A percentile compares a stretch with the other conserved stretches of the same genome.
phyloP scores from a whole-genome alignment of 2,329 filamentous ascomycete species.

The Ophiostoma australiae region DNA sequence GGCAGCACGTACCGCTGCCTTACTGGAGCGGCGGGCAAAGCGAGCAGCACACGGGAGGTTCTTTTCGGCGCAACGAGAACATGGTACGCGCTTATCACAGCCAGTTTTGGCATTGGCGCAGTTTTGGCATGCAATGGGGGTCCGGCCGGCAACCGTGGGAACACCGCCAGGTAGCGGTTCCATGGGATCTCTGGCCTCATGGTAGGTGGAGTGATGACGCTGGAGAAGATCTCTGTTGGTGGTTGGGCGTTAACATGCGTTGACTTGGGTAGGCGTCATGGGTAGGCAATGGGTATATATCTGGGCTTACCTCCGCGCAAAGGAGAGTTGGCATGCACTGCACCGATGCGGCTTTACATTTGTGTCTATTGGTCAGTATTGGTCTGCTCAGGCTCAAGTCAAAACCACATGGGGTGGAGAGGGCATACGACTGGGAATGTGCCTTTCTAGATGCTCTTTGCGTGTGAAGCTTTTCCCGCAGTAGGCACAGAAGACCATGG shows the following conservation, averaged over 20 bases:
- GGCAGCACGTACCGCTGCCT: constrained; percentile 42
- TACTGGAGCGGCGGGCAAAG: constrained; percentile 48
- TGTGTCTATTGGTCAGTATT: constrained; percentile 41
- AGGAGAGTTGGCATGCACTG: constrained; percentile 45
- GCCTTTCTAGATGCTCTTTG: constrained; percentile 54
- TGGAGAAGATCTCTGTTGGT: constrained; percentile 45
- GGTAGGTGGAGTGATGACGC: constrained; percentile 48
- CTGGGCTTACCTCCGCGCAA: constrained; percentile 43
- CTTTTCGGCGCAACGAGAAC: constrained; percentile 47
- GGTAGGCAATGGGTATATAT: background rate
- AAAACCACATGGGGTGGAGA: background rate
- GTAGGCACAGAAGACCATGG: constrained; percentile 48
- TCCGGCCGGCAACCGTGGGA: constrained; percentile 40
- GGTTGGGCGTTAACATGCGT: background rate
- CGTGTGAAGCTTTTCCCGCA: constrained; percentile 52
- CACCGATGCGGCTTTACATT: constrained; percentile 52
- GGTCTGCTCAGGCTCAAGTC: background rate
- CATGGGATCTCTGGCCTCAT: constrained; percentile 46
- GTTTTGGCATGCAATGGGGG: constrained; percentile 47
- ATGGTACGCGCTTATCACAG: constrained; percentile 48
- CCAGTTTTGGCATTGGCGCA: constrained; percentile 49
- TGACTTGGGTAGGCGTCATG: background rate
- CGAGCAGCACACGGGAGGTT: constrained; percentile 45
- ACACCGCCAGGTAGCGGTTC: constrained; percentile 43
- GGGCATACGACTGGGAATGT: constrained; percentile 48